A percentile compares a stretch with the other conserved stretches of the same genome.
phyloP scores from a whole-genome alignment of 2,329 filamentous ascomycete genomes.

The Verticillium klebahnii region DNA sequence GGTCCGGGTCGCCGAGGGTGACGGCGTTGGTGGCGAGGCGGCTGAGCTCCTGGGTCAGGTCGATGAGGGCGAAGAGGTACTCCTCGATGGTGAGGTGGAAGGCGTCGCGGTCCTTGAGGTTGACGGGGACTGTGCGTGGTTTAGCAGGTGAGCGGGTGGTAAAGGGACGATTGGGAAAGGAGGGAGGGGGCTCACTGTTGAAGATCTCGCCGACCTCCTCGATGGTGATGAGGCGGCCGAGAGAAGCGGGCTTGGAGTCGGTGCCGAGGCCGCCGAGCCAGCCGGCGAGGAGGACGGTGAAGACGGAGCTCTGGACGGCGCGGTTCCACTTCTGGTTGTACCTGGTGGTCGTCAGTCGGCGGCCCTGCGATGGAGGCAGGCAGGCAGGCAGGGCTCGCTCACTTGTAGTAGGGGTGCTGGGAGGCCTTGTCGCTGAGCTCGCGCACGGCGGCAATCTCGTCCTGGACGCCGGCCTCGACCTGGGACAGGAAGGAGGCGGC shows the following conservation, averaged over 20 bases:
- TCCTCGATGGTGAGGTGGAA: constrained; percentile 98
- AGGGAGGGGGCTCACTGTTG: constrained; percentile 49
- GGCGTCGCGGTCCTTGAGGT: constrained; percentile 80
- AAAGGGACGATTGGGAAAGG: background rate
- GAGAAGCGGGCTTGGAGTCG: constrained; percentile 47
- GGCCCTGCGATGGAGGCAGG: background rate
- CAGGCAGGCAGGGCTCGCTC: constrained; percentile 11
- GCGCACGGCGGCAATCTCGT: constrained; percentile 66
- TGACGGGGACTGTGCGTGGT: constrained; percentile 66
- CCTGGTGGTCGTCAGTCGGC: constrained; percentile 28
- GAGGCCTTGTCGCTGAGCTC: constrained; percentile 71
- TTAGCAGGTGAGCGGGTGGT: background rate
- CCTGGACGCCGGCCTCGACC: constrained; percentile 66
- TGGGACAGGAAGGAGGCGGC: constrained; percentile 63
- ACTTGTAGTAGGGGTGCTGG: constrained; percentile 95
- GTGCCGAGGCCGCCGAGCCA: constrained; percentile 73
- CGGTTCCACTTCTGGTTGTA: constrained; percentile 85
- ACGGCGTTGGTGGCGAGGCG: constrained; percentile 93
- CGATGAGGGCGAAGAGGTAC: constrained; percentile 84
- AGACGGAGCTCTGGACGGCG: constrained; percentile 74
- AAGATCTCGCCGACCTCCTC: constrained; percentile 81
- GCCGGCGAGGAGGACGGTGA: constrained; percentile 51
- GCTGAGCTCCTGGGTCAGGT: constrained; percentile 83
- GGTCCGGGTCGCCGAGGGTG: constrained; percentile 79
- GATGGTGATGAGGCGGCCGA: constrained; percentile 72